Evolutionary conservation across 1,284 basidiomycete species (phyloP).

Genomic region (Cryptococcus wingfieldii): DNA sequence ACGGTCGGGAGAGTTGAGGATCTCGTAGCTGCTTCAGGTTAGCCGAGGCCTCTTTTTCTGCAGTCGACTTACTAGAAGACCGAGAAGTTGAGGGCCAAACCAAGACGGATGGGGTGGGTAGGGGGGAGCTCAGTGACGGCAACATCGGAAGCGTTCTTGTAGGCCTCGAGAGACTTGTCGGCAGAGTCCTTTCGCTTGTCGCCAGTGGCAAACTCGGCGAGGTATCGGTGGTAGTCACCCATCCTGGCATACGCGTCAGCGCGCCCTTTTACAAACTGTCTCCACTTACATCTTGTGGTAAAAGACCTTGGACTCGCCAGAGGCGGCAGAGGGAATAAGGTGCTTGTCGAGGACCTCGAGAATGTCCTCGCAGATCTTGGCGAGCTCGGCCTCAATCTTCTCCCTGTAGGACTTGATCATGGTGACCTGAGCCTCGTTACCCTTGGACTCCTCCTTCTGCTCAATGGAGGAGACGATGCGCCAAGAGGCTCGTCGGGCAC

Average conservation of each 20-base stretch:
- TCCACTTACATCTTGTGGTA: slow-evolving; percentile 97
- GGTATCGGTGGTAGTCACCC: slow-evolving; percentile 99
- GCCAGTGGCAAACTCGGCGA: slow-evolving; percentile 98
- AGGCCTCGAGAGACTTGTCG: slow-evolving; percentile 97
- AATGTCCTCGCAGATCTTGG: slow-evolving; percentile 99
- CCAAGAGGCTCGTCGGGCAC: slow-evolving; percentile 98
- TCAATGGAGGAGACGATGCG: slow-evolving; percentile 98
- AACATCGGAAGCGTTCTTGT: slow-evolving; percentile 99
- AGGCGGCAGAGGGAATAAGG: slow-evolving; percentile 95
- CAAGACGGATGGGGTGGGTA: slow-evolving; percentile 98
- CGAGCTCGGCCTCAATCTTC: slow-evolving; percentile 97
- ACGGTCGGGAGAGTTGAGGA: slow-evolving; percentile 95
- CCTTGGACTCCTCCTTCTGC: slow-evolving; percentile 99
- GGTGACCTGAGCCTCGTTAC: slow-evolving; percentile 92
- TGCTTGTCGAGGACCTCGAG: slow-evolving; percentile 98
- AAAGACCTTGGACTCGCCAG: slow-evolving; percentile 99
- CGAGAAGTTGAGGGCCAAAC: slow-evolving; percentile 98
- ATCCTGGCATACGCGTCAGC: slow-evolving; percentile 60
- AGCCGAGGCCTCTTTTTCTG: background rate
- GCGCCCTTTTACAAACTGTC: background rate
- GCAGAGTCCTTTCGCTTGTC: slow-evolving; percentile 98
- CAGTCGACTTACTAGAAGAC: slow-evolving; percentile 73
- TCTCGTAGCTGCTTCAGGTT: slow-evolving; percentile 71
- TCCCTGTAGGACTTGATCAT: slow-evolving; percentile 99
- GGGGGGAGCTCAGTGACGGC: slow-evolving; percentile 96